These are phyloP conservation scores for Solanum pennellii DNA, from an alignment of 257 asterid species.

Conservation along the genomic window DNA sequence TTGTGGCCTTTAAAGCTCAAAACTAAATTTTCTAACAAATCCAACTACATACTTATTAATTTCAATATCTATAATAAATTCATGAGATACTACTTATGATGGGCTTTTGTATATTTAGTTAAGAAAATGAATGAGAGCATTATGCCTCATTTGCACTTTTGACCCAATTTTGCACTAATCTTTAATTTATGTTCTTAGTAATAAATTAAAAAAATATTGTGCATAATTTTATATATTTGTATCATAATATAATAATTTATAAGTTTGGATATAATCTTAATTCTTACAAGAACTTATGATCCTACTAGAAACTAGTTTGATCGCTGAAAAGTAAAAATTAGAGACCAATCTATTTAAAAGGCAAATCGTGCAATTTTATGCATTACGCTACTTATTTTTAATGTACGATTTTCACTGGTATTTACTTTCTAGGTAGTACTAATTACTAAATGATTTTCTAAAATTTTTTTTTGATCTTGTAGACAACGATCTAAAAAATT, in stretches of 20 bases:
- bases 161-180: background rate
- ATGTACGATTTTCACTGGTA: background rate
- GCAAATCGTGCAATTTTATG: background rate
- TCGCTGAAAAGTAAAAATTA: background rate
- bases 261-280: background rate
- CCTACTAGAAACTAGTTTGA: background rate
- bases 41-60: slow-evolving; percentile 43
- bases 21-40: slow-evolving; percentile 44
- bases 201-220: background rate
- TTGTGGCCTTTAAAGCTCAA: slow-evolving; percentile 33
- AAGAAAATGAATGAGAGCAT: background rate
- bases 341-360: background rate
- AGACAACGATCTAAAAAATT: background rate
- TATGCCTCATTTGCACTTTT: background rate
- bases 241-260: background rate
- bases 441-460: background rate
- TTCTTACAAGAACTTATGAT: too few relatives aligned
- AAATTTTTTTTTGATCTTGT: background rate
- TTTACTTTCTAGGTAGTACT: background rate
- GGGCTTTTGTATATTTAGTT: background rate
- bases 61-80: slow-evolving; percentile 14
- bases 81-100: slow-evolving; percentile 20
- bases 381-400: background rate
- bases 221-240: background rate
- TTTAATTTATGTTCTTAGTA: background rate